A percentile compares a stretch with the other conserved stretches of the same genome.
phyloP scores from a whole-genome alignment of 805 yeast species.

The Wickerhamiella azyma region DNA sequence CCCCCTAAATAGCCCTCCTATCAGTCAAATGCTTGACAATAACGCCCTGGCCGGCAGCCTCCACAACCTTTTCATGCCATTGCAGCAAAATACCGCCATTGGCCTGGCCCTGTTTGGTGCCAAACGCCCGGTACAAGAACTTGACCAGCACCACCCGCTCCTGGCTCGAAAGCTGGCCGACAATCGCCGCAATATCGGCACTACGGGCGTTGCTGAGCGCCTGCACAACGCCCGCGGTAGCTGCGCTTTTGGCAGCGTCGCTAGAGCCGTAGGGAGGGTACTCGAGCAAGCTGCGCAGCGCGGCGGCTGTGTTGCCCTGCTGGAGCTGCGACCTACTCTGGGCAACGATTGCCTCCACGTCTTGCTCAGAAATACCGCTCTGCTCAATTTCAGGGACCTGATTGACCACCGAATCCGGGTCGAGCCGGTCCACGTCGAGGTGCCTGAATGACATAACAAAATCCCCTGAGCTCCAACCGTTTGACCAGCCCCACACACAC shows the following conservation, averaged over 20 bases:
- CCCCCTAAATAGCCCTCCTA: constrained; percentile 60
- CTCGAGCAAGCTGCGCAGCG: constrained; percentile 48
- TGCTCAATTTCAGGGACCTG: constrained; percentile 51
- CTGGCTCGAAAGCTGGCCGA: constrained; percentile 43
- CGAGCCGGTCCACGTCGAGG: constrained; percentile 84
- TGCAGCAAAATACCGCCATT: constrained; percentile 74
- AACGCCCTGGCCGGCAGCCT: constrained; percentile 75
- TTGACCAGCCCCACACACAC: background rate
- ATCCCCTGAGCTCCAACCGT: background rate
- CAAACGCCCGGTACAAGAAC: constrained; percentile 77
- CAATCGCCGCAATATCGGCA: constrained; percentile 49
- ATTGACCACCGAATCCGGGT: constrained; percentile 57
- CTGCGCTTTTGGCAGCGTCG: constrained; percentile 38
- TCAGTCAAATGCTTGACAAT: constrained; percentile 78
- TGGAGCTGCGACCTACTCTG: constrained; percentile 51
- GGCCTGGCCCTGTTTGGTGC: constrained; percentile 43
- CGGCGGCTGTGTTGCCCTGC: constrained; percentile 58
- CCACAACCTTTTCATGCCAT: constrained; percentile 88
- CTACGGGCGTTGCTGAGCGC: constrained; percentile 53
- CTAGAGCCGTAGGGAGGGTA: constrained; percentile 77
- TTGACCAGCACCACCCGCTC: constrained; percentile 71
- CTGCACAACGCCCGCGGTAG: constrained; percentile 48
- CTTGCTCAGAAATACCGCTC: constrained; percentile 37
- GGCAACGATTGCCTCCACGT: constrained; percentile 40
- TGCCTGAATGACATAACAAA: constrained; percentile 38